Percentiles rank a stretch among this genome's conserved stretches.
Evolutionary conservation across 2,329 filamentous ascomycete species (phyloP).

Genomic region (Stemphylium beticola): DNA sequence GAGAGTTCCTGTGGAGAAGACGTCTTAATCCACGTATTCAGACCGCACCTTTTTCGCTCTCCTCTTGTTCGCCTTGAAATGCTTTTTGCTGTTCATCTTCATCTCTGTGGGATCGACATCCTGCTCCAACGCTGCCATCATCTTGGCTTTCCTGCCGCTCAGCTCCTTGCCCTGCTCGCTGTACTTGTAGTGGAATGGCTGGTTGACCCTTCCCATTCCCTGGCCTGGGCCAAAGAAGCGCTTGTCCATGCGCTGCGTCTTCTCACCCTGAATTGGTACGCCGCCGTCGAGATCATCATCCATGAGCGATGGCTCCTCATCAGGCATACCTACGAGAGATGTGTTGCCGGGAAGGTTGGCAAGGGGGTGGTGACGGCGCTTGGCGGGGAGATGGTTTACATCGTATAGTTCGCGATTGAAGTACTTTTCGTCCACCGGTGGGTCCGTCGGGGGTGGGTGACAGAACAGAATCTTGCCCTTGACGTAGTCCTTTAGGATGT

Average conservation of each 20-base stretch:
- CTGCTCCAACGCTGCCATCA: constrained; percentile 82
- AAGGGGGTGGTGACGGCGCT: constrained; percentile 70
- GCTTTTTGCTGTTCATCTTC: constrained; percentile 80
- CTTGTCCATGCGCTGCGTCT: constrained; percentile 80
- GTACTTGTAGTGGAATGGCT: constrained; percentile 91
- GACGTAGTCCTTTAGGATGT: constrained; percentile 95
- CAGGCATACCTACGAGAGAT: constrained; percentile 34
- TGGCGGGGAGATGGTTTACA: constrained; percentile 78
- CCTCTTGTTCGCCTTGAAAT: constrained; percentile 81
- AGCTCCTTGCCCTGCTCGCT: constrained; percentile 83
- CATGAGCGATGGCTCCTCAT: constrained; percentile 50
- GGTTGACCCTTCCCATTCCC: constrained; percentile 68
- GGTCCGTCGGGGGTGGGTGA: constrained; percentile 77
- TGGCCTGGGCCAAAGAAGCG: constrained; percentile 80
- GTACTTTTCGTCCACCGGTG: constrained; percentile 68
- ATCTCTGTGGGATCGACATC: constrained; percentile 84
- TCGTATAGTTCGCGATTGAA: constrained; percentile 95
- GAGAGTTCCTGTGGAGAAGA: background rate
- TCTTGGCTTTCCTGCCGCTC: constrained; percentile 80
- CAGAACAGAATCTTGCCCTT: constrained; percentile 94
- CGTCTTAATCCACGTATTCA: constrained; percentile 42
- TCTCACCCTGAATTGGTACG: constrained; percentile 63
- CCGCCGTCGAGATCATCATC: constrained; percentile 56
- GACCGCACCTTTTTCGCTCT: constrained; percentile 61
- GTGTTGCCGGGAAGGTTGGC: constrained; percentile 52